Conservation (phyloP, 2,329 filamentous ascomycete species). For the Penicillium sp. region DNA sequence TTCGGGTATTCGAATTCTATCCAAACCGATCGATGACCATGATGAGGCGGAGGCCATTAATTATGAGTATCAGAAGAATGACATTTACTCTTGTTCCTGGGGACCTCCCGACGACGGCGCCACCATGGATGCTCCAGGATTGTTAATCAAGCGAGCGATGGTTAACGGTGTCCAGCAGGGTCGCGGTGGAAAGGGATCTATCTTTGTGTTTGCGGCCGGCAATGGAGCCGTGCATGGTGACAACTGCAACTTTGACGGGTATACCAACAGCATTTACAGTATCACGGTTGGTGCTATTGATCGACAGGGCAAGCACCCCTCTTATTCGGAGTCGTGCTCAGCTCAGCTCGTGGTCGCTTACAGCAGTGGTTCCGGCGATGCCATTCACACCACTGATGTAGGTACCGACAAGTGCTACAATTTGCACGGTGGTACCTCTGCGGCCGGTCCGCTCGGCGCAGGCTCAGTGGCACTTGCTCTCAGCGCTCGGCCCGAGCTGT, state of each 20-base stretch:
- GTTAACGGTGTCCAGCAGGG: constrained; percentile 88
- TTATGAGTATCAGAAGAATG: constrained; percentile 84
- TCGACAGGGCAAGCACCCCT: constrained; percentile 80
- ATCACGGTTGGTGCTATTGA: constrained; percentile 95
- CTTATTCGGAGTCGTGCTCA: constrained; percentile 95
- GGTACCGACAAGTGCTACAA: constrained; percentile 75
- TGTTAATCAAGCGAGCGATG: constrained; percentile 87
- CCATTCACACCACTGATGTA: constrained; percentile 96
- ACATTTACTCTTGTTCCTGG: constrained; percentile 99
- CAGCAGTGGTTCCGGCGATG: constrained; percentile 82
- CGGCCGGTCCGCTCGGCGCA: constrained; percentile 86
- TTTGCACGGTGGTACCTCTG: constrained; percentile 90
- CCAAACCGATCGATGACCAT: constrained; percentile 82
- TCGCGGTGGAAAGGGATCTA: constrained; percentile 75
- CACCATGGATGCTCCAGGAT: constrained; percentile 90
- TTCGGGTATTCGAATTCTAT: constrained; percentile 87
- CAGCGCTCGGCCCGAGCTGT: constrained; percentile 78
- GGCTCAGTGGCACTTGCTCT: constrained; percentile 89
- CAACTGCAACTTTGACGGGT: constrained; percentile 99
- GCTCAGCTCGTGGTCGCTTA: constrained; percentile 95
- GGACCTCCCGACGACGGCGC: constrained; percentile 89
- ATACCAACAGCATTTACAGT: constrained; percentile 99
- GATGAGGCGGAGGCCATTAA: constrained; percentile 93
- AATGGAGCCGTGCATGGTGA: constrained; percentile 85
- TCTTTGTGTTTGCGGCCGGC: constrained; percentile 95